Evolutionary conservation across 305 asterid species (phyloP).

Genomic region (Fraxinus angustifolia): DNA sequence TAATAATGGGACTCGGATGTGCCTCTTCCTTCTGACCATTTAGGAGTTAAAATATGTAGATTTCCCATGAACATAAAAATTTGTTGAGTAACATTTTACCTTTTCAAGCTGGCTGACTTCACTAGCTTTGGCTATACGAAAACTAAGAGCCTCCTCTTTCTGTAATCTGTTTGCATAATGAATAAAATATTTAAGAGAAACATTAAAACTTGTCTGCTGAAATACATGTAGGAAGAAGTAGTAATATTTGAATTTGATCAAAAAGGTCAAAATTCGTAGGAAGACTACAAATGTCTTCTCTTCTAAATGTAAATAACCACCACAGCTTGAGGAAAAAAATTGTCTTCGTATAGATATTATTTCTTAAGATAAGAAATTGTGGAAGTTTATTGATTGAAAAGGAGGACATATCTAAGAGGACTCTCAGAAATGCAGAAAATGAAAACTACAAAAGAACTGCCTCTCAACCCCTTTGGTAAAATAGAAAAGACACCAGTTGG

Average conservation of each 20-base stretch:
- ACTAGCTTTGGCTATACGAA: slow-evolving; percentile 55
- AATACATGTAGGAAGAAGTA: slow-evolving; percentile 1
- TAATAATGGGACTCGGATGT: neutral
- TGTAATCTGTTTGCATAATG: slow-evolving; percentile 50
- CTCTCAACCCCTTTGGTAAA: neutral
- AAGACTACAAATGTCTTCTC: slow-evolving; percentile 2
- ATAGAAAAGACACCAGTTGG: neutral
- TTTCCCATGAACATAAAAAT: neutral
- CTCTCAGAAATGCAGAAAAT: neutral
- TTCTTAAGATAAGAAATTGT: slow-evolving; percentile 1
- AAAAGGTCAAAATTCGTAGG: slow-evolving; percentile 15
- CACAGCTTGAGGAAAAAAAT: neutral
- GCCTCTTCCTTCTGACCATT: neutral
- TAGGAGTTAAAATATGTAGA: neutral
- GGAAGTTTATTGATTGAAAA: neutral
- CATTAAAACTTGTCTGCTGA: slow-evolving; percentile 1
- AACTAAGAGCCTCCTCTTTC: slow-evolving; percentile 73
- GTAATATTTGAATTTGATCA: slow-evolving; percentile 4
- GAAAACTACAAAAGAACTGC: neutral
- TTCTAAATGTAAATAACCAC: neutral
- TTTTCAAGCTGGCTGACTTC: slow-evolving; percentile 63
- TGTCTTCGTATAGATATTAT: neutral
- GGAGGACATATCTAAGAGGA: neutral
- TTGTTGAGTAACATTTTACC: slow-evolving; percentile 40
- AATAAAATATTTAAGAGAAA: slow-evolving; percentile 22